Evolutionary conservation across 2,329 filamentous ascomycete species (phyloP), one percentile per base, ranked within the genome.

Genomic region (Penicillium sp.): DNA sequence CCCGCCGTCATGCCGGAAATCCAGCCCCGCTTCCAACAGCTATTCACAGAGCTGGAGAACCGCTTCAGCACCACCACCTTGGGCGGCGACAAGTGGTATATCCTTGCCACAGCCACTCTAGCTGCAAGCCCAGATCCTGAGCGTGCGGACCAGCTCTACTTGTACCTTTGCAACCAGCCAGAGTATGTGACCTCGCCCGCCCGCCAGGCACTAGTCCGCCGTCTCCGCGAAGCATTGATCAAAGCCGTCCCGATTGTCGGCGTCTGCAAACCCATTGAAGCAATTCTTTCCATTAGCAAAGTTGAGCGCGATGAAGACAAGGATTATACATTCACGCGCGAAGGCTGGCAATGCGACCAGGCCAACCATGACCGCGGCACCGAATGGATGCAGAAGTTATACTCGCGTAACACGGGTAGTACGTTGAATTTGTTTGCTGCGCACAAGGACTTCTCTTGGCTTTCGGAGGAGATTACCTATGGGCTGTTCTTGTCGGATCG

Each of bases 391-490:
- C 70, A 75, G 42, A 79, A 80, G 44, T 72, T 87, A 9, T 85
- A 85, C 64, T 70, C 77, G 46, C 74, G 77, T 38, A 80, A 85
- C 57, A 72, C 63, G 7, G 53, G 47, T 1, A 53, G 49, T 69
- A 71, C 68, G 4, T 46, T 71, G 53, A 61, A 69, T 39, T 23
- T 70, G 33, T 69, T 71, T 45, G 51, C 36, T 13, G 65, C 67
- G 23, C 69, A 72, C 45, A 55, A 54, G 18, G 70, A 75, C 29
- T 90, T 95, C 68, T 78, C 82, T 9, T 85, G 84, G 65, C 81
- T 95, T 73, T 88, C 91, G 70, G 79, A 89, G 46, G 88, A 87
- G 16, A 82, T 87, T 13, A 85, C 83, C 2, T 95, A 95, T 75
- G 76, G 76, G 12, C 61, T 82, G 65, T 79, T 81, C 46, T 65